phyloP scores from a whole-genome alignment of 306 rosid genomes.

The Nissolia schottii region DNA sequence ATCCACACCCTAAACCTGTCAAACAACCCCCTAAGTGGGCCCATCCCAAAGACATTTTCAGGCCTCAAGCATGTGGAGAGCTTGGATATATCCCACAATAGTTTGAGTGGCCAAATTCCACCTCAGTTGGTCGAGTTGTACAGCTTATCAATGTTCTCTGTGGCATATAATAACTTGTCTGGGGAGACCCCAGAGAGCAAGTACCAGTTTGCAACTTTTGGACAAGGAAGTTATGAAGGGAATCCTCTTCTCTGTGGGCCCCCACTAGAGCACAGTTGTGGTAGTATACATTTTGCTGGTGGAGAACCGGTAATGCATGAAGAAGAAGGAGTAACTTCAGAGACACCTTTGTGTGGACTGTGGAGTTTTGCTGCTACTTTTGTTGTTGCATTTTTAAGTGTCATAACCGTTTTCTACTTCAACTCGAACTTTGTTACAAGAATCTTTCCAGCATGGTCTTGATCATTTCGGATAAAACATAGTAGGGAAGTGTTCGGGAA shows the following conservation, averaged over 20 bases:
- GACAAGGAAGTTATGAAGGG: background rate
- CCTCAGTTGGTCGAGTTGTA: background rate
- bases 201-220: conserved; percentile 1
- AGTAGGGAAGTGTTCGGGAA: too few relatives aligned
- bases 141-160: conserved; percentile 9
- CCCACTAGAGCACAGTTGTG: background rate
- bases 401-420: background rate
- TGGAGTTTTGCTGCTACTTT: conserved; percentile 3
- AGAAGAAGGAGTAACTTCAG: background rate
- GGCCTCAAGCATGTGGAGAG: background rate
- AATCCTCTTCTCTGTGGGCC: conserved; percentile 10
- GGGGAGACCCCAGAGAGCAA: background rate
- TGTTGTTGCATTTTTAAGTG: conserved; percentile 7
- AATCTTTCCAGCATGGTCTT: background rate
- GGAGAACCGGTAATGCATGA: background rate
- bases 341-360: background rate
- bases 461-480: too few relatives aligned
- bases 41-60: conserved; percentile 9
- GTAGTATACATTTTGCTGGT: background rate
- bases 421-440: background rate
- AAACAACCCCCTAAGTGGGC: background rate
- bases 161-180: conserved; percentile 12
- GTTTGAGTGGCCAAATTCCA: conserved; percentile 11
- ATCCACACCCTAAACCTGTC: conserved; percentile 21
- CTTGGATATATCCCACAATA: conserved; percentile 18